Evolutionary conservation across 371 early-diverging fungal genomes (phyloP).

Genomic region (Capillidium heterosporum): DNA sequence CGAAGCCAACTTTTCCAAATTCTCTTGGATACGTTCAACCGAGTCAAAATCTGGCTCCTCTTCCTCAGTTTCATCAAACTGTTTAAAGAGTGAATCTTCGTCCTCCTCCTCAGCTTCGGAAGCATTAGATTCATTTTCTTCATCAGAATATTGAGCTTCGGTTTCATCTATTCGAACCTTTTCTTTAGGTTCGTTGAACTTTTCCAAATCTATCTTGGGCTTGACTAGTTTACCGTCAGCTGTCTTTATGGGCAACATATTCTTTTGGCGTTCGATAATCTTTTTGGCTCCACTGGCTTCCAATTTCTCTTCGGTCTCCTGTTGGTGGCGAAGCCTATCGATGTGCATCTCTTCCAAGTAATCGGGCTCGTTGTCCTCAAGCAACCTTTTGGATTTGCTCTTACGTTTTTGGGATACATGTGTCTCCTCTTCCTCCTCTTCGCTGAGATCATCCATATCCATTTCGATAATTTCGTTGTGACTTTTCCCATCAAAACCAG

Average conservation of each 20-base stretch:
- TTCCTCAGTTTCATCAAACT: background rate
- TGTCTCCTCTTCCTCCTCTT: background rate
- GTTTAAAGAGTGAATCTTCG: background rate
- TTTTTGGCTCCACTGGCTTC: background rate
- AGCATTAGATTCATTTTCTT: background rate
- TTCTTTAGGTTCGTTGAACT: background rate
- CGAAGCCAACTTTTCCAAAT: slow-evolving; percentile 56
- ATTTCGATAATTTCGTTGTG: too few relatives aligned
- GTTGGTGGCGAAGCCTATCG: too few relatives aligned
- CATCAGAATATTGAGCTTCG: background rate
- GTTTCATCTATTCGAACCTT: background rate
- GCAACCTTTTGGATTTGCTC: too few relatives aligned
- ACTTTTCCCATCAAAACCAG: too few relatives aligned
- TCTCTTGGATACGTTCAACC: slow-evolving; percentile 27
- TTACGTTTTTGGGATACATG: background rate
- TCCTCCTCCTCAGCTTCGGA: background rate
- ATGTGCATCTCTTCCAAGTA: background rate
- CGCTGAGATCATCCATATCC: slow-evolving; percentile 8
- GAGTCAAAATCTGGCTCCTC: background rate
- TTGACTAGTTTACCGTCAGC: slow-evolving; percentile 7
- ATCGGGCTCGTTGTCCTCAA: background rate
- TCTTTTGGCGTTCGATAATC: background rate
- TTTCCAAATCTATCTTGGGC: slow-evolving; percentile 1
- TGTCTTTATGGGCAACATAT: background rate
- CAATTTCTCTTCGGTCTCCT: background rate